A percentile compares a stretch with the other conserved stretches of the same genome.
Conservation (phyloP, 192 early-diverging fungal species). For the Helicostylum pulchrum region DNA sequence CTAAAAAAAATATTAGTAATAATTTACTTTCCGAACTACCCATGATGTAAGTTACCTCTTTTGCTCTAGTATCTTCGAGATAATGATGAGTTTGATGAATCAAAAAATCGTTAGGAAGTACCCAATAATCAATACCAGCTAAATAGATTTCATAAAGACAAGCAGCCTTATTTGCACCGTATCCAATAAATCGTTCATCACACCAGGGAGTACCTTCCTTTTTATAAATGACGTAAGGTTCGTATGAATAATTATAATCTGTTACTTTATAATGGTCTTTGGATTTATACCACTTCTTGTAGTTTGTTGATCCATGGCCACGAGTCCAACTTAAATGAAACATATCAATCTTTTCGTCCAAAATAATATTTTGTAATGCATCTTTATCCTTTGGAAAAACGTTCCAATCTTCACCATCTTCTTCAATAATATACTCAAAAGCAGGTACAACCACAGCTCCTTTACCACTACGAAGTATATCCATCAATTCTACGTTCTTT, state of each 20-base stretch:
- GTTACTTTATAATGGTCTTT: constrained; percentile 48
- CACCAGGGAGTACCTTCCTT: constrained; percentile 56
- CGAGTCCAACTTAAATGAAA: constrained; percentile 52
- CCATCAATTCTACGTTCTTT: constrained; percentile 35
- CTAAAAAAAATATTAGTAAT: constrained; percentile 19
- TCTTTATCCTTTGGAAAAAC: constrained; percentile 50
- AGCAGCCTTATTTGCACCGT: constrained; percentile 62
- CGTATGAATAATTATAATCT: constrained; percentile 54
- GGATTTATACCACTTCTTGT: constrained; percentile 45
- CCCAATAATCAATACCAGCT: constrained; percentile 56
- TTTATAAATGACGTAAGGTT: constrained; percentile 57
- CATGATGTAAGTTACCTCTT: constrained; percentile 38
- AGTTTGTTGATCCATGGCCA: constrained; percentile 62
- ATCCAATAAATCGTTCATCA: constrained; percentile 60
- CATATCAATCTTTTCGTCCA: constrained; percentile 48
- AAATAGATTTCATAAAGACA: constrained; percentile 60
- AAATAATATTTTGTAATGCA: constrained; percentile 40
- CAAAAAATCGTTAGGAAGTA: constrained; percentile 53
- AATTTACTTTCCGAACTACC: background rate
- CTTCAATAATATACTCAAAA: constrained; percentile 52
- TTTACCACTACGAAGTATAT: constrained; percentile 40
- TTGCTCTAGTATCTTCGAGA: constrained; percentile 50
- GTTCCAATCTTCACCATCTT: constrained; percentile 49
- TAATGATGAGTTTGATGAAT: constrained; percentile 62
- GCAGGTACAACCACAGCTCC: constrained; percentile 59